These are phyloP conservation scores for Plasmodium cynomolgi DNA, from an alignment of 169 alveolate genomes.

Conservation along the genomic window DNA sequence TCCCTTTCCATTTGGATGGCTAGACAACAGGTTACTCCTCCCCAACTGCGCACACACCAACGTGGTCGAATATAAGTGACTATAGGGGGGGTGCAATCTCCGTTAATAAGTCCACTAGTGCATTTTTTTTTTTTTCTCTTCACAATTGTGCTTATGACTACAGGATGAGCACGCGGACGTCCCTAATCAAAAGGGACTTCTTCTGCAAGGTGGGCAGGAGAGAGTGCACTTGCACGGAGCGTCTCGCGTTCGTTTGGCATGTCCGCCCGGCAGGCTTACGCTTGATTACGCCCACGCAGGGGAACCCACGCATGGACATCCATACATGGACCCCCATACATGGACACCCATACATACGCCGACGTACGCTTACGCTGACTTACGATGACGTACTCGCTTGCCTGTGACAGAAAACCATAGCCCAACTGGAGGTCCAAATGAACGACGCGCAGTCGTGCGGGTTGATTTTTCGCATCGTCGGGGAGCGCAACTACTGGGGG, in stretches of 20 bases:
- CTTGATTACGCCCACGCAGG: too few relatives aligned
- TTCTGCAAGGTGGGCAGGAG: constrained; percentile 54
- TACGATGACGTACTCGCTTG: too few relatives aligned
- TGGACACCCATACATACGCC: background rate
- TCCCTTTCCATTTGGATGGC: constrained; percentile 75
- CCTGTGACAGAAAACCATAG: constrained; percentile 56
- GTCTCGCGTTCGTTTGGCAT: background rate
- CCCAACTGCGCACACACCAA: background rate
- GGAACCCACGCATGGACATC: background rate
- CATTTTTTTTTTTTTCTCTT: background rate
- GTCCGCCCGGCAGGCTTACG: background rate
- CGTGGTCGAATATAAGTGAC: background rate
- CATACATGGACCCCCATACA: background rate
- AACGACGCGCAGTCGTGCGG: constrained; percentile 69
- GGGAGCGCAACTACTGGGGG: constrained; percentile 68
- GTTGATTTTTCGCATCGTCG: constrained; percentile 48
- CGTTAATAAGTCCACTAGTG: background rate
- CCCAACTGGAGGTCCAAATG: constrained; percentile 71
- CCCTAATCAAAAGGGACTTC: constrained; percentile 61
- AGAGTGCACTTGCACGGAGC: background rate
- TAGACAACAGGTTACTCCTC: constrained; percentile 62
- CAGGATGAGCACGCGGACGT: constrained; percentile 71
- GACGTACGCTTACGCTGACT: too few relatives aligned
- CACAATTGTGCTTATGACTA: background rate
- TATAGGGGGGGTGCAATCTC: background rate